These are phyloP conservation scores for Cystofilobasidium capitatum DNA, from an alignment of 768 basidiomycete species.

Conservation along the genomic window DNA sequence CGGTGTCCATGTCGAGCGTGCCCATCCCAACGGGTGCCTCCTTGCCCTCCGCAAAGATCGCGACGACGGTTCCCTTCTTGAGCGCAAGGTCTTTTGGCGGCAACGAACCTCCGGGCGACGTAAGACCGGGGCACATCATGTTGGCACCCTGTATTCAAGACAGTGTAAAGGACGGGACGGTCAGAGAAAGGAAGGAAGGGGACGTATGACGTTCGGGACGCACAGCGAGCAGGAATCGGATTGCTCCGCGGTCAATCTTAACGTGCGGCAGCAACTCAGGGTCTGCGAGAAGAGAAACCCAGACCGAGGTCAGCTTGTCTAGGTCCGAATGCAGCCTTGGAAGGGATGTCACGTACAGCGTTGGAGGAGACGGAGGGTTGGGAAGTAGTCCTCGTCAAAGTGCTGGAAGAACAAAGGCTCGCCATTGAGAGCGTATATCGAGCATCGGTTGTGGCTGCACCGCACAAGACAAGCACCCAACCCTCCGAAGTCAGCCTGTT, in stretches of 20 bases:
- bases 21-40: constrained; percentile 83
- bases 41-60: constrained; percentile 91
- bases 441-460: constrained; percentile 81
- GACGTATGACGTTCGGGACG: constrained; percentile 22
- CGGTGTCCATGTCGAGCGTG: constrained; percentile 66
- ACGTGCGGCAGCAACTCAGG: constrained; percentile 82
- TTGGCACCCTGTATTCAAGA: constrained; percentile 37
- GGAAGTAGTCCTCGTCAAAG: constrained; percentile 84
- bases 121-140: constrained; percentile 65
- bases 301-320: neutral
- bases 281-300: constrained; percentile 48
- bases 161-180: neutral
- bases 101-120: constrained; percentile 79
- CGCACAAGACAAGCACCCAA: neutral
- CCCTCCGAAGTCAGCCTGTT: too few species aligned
- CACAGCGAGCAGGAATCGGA: constrained; percentile 84
- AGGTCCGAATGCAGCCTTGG: neutral
- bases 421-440: constrained; percentile 77
- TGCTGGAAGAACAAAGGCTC: constrained; percentile 93
- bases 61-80: constrained; percentile 66
- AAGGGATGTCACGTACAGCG: constrained; percentile 52
- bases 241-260: constrained; percentile 88
- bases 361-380: constrained; percentile 79
- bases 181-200: neutral
- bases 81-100: constrained; percentile 63